Percentiles rank a stretch among this genome's conserved stretches.
Evolutionary conservation across 2,329 filamentous ascomycete genomes (phyloP).

Genomic region (Trichoderma asperellum): DNA sequence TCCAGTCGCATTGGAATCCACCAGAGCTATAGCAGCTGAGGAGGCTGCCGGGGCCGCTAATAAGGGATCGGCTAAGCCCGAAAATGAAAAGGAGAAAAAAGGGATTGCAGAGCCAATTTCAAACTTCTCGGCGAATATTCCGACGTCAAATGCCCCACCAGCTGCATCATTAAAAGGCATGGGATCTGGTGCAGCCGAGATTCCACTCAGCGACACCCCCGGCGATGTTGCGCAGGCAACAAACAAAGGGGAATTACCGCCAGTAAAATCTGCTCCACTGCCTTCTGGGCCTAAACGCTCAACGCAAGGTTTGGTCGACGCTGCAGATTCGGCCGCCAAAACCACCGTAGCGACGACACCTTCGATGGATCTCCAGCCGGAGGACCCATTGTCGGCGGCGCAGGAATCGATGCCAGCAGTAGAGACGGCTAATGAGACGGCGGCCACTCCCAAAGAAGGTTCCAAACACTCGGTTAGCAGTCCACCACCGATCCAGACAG

Average conservation of each 20-base stretch:
- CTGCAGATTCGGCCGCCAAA: slow-evolving; percentile 32
- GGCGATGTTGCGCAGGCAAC: slow-evolving; percentile 29
- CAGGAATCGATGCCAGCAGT: slow-evolving; percentile 8
- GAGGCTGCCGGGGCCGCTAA: slow-evolving; percentile 21
- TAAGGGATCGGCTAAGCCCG: slow-evolving; percentile 17
- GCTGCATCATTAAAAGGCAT: slow-evolving; percentile 26
- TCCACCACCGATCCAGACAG: slow-evolving; percentile 60
- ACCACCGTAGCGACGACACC: slow-evolving; percentile 15
- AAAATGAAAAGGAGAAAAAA: slow-evolving; percentile 26
- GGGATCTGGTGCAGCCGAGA: slow-evolving; percentile 31
- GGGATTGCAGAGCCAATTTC: slow-evolving; percentile 31
- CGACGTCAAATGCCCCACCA: slow-evolving; percentile 27
- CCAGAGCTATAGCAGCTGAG: slow-evolving; percentile 3
- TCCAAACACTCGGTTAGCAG: slow-evolving; percentile 45
- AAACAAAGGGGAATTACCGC: slow-evolving; percentile 26
- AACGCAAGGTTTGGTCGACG: slow-evolving; percentile 37
- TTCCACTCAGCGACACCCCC: slow-evolving; percentile 29
- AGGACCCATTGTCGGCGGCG: background rate
- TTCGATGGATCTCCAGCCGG: slow-evolving; percentile 2
- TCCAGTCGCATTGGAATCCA: background rate
- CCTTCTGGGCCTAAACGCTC: slow-evolving; percentile 36
- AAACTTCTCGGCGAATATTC: slow-evolving; percentile 33
- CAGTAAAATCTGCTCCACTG: slow-evolving; percentile 25
- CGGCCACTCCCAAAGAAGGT: slow-evolving; percentile 37
- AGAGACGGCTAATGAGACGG: slow-evolving; percentile 33